Conservation (phyloP, 768 basidiomycete genomes). For the Suillus plorans region DNA sequence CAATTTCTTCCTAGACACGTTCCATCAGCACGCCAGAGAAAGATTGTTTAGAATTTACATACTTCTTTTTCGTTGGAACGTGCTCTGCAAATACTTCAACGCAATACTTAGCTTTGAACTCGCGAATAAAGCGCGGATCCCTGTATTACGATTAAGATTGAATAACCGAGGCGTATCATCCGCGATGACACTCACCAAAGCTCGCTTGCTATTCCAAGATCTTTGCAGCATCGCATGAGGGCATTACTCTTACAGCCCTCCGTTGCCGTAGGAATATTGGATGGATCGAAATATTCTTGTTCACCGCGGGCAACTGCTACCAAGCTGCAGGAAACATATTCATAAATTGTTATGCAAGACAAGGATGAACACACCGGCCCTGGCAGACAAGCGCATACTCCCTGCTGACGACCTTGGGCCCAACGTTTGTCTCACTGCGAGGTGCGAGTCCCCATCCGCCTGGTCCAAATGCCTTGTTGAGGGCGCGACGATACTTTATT, state of each 20-base stretch:
- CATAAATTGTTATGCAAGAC: not conserved
- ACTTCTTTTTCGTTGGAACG: constrained; percentile 87
- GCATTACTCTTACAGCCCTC: constrained; percentile 97
- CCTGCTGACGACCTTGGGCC: constrained; percentile 82
- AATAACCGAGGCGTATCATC: not conserved
- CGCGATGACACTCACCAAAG: constrained; percentile 63
- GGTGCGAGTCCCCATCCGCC: constrained; percentile 98
- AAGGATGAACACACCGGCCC: constrained; percentile 60
- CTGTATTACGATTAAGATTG: constrained; percentile 37
- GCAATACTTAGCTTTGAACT: constrained; percentile 85
- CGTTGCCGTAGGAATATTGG: constrained; percentile 88
- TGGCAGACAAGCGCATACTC: constrained; percentile 95
- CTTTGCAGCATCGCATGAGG: constrained; percentile 96
- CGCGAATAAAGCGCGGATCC: constrained; percentile 95
- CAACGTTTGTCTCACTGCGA: constrained; percentile 86
- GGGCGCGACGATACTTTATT: constrained; percentile 90
- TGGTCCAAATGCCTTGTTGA: constrained; percentile 94
- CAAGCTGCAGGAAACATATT: constrained; percentile 46
- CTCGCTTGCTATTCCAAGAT: constrained; percentile 93
- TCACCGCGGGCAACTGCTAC: constrained; percentile 92
- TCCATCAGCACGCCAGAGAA: constrained; percentile 10
- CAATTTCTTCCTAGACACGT: constrained; percentile 70
- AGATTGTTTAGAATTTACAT: constrained; percentile 30
- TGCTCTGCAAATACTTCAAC: constrained; percentile 87
- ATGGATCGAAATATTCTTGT: constrained; percentile 93